Percentiles rank a stretch among this genome's conserved stretches.
Evolutionary conservation across 2,329 filamentous ascomycete genomes (phyloP).

Genomic region (Fusarium nelsonii): DNA sequence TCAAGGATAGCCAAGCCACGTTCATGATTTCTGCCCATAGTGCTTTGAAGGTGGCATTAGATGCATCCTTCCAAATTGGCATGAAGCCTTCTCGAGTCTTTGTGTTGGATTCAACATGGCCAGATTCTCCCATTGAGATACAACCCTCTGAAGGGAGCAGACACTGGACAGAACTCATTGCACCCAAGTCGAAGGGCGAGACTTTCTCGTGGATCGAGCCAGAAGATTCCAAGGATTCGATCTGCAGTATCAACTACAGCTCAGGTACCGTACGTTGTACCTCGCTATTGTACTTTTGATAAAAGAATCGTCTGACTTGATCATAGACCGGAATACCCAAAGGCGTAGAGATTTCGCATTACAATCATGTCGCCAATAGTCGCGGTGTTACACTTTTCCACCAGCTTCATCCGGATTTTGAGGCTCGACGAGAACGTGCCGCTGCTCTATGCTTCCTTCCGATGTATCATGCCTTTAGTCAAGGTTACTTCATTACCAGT

Average conservation of each 20-base stretch:
- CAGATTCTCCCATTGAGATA: constrained; percentile 53
- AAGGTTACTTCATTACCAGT: constrained; percentile 76
- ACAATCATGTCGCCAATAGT: constrained; percentile 80
- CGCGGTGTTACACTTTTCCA: constrained; percentile 63
- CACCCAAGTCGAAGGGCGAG: constrained; percentile 62
- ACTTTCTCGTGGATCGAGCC: constrained; percentile 74
- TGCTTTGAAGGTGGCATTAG: constrained; percentile 72
- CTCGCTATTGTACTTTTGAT: neutral
- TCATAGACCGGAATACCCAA: constrained; percentile 79
- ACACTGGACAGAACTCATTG: constrained; percentile 75
- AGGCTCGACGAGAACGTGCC: constrained; percentile 55
- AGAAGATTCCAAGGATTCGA: constrained; percentile 62
- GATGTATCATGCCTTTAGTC: constrained; percentile 80
- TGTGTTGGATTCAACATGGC: constrained; percentile 70
- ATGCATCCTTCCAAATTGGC: constrained; percentile 71
- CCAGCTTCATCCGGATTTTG: constrained; percentile 63
- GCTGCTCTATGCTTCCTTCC: constrained; percentile 76
- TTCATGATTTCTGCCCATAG: constrained; percentile 74
- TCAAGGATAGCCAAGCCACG: constrained; percentile 76
- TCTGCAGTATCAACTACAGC: constrained; percentile 82
- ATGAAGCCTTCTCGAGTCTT: constrained; percentile 70
- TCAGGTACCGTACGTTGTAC: constrained; percentile 67
- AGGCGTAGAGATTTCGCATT: constrained; percentile 85
- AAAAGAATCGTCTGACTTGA: constrained; percentile 7
- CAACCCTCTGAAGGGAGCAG: constrained; percentile 28